Percentiles rank a stretch among this genome's conserved stretches.
Evolutionary conservation across 2,329 filamentous ascomycete genomes (phyloP).

Genomic region (Metarhizium humberi): DNA sequence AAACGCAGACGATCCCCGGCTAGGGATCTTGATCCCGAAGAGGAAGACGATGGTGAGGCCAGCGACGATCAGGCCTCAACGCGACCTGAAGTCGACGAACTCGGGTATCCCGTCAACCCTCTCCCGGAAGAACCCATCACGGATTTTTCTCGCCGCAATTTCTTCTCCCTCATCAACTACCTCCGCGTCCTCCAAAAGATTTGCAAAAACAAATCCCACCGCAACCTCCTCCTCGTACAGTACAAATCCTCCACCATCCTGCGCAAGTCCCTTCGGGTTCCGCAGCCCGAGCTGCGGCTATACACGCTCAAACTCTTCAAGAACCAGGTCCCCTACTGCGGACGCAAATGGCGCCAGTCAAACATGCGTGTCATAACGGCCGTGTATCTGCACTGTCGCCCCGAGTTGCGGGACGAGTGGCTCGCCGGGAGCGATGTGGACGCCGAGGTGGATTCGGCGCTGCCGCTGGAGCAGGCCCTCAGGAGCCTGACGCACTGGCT

Average conservation of each 20-base stretch:
- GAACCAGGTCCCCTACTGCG: conserved; percentile 95
- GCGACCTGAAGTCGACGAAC: conserved; percentile 68
- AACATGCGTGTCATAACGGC: conserved; percentile 99
- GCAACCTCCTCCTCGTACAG: conserved; percentile 84
- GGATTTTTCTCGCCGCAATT: conserved; percentile 85
- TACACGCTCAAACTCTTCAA: conserved; percentile 99
- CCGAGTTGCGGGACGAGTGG: conserved; percentile 93
- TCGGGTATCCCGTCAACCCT: conserved; percentile 68
- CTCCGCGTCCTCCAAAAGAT: conserved; percentile 96
- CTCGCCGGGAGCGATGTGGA: conserved; percentile 85
- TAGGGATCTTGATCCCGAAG: conserved; percentile 16
- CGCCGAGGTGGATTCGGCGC: conserved; percentile 82
- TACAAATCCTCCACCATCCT: conserved; percentile 93
- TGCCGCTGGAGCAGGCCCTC: conserved; percentile 86
- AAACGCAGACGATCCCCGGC: conserved; percentile 43
- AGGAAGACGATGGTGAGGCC: conserved; percentile 16
- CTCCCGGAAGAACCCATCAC: conserved; percentile 71
- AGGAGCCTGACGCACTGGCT: conserved; percentile 90
- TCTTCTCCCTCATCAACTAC: conserved; percentile 92
- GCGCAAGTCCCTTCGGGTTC: conserved; percentile 83
- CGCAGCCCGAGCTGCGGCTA: conserved; percentile 75
- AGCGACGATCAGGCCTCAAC: conserved; percentile 25
- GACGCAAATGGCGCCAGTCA: conserved; percentile 92
- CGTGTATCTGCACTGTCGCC: conserved; percentile 87
- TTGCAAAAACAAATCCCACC: conserved; percentile 90